Evolutionary conservation across 768 basidiomycete genomes (phyloP).

Genomic region (Agrocybe praecox): DNA sequence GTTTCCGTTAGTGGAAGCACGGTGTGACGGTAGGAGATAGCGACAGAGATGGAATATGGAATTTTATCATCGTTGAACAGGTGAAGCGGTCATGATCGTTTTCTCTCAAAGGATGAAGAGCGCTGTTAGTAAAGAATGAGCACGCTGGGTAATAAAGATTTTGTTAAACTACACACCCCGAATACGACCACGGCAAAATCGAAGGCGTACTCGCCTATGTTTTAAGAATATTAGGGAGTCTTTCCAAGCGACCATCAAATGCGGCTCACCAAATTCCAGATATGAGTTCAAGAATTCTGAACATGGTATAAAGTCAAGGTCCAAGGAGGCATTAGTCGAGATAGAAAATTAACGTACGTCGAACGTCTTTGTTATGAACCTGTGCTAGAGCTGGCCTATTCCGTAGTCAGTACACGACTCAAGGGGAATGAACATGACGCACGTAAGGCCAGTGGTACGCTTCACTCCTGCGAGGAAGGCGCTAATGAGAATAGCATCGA

Average conservation of each 20-base stretch:
- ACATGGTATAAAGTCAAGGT: slow-evolving; percentile 42
- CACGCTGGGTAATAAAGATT: neutral
- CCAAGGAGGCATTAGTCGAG: neutral
- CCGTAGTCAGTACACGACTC: neutral
- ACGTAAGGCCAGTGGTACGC: slow-evolving; percentile 87
- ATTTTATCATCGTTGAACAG: neutral
- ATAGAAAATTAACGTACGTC: slow-evolving; percentile 56
- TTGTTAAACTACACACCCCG: slow-evolving; percentile 56
- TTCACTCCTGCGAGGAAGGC: slow-evolving; percentile 85
- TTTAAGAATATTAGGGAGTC: neutral
- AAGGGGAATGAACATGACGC: slow-evolving; percentile 29
- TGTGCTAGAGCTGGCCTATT: slow-evolving; percentile 70
- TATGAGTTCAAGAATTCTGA: slow-evolving; percentile 61
- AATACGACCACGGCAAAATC: slow-evolving; percentile 86
- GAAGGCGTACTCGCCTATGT: slow-evolving; percentile 78
- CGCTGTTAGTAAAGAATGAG: slow-evolving; percentile 44
- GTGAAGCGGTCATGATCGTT: slow-evolving; percentile 22
- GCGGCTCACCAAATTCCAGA: slow-evolving; percentile 71
- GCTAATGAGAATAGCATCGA: slow-evolving; percentile 75
- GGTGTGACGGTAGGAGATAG: neutral
- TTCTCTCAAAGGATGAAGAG: slow-evolving; percentile 74
- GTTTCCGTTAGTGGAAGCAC: neutral
- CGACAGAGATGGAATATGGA: too few species aligned
- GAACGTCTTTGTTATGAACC: slow-evolving; percentile 87
- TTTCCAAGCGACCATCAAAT: slow-evolving; percentile 1